Evolutionary conservation across 2,329 filamentous ascomycete genomes (phyloP), one percentile per base, ranked within the genome.

Genomic region (Epichloe hybrida): DNA sequence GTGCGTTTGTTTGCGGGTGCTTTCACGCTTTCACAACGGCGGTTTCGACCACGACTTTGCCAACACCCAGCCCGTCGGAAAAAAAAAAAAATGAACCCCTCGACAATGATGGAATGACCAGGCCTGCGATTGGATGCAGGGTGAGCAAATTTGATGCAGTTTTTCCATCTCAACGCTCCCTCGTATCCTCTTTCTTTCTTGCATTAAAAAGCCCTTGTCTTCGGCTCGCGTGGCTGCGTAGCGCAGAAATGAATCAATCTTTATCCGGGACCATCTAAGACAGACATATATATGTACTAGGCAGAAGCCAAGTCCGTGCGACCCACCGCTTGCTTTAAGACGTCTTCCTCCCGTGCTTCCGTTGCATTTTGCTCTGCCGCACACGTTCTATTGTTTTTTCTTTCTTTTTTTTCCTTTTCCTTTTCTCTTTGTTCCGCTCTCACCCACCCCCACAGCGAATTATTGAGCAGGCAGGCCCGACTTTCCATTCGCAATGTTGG

Each of bases 401-500:
- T 23, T n/a, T 11, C 4, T 23, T n/a, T 5, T 11, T 41, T 23
- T 41, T 11, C 4, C 13, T n/a, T 41, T 20, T 20, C n/a, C 17
- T 1, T 31, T 31, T 31, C 27, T 31, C 7, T 8, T 8, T 8
- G 7, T 31, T 31, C 27, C 27, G 8, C 3, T 31, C 8, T 31
- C 27, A 9, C 7, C 27, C 27, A 9, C 7, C 27, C 8, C 27
- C 20, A 31, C 27, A 31, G 27, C 27, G 7, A 31, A 2, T 31
- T 1, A 7, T 9, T 9, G 27, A 8, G 27, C 27, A 31, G 27
- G 8, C 27, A 9, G 7, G 27, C 27, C 27, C 27, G 27, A 31
- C 27, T 31, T 31, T 31, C 27, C 27, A 31, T 31, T 9, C 27
- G 27, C 23, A 34, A 48, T 47, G 36, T 21, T 62, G 53, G 55